Evolutionary conservation across 441 rosid genomes (phyloP), one percentile per base, ranked within the genome.

Genomic region (Syzygium malaccense): DNA sequence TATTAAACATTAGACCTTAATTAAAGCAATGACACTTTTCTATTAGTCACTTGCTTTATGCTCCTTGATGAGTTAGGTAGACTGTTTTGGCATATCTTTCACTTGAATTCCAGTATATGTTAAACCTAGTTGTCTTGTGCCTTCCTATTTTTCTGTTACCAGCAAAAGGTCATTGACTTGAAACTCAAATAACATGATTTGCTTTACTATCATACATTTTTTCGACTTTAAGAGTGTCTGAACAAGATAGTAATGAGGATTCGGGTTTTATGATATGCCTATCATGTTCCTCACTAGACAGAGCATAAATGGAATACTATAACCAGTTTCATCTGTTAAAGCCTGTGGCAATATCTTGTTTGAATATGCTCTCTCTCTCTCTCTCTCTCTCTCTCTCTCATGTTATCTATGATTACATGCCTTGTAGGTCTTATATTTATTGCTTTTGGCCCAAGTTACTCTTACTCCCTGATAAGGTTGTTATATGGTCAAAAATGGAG

Each of bases 361-460:
- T 75, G 58, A 45, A 68, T 51, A 28, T 66, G 23, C 15, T 53
- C 87, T 17, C 23, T 23, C 48, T n/a, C 45, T 26, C 37, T n/a
- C 56, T 15, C 56, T 84, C 55, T 45, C 86, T 80, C 54, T 80
- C 85, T 10, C 41, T 30, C 45, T 30, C 60, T 85, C 45, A 85
- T 12, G 30, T 55, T 20, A 33, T 85, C 37, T 85, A 17, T n/a
- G 86, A 85, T 85, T 87, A 91, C 25, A 71, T 88, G 56, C 86
- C 86, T 88, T 92, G 14, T 89, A 97, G 99, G 99, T 92, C 97
- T 97, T 86, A 89, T 95, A 85, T 96, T 97, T 92, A 92, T 95
- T 95, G 98, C 99, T 86, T 98, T 96, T 92, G 99, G 99, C 57
- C 99, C 99, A 86, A 95, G 99, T 89, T 98, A 94, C 93, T 96